Percentiles rank a stretch among this genome's conserved stretches.
Conservation (phyloP, 2,329 filamentous ascomycete genomes). For the Pseudohalonectria lignicola region DNA sequence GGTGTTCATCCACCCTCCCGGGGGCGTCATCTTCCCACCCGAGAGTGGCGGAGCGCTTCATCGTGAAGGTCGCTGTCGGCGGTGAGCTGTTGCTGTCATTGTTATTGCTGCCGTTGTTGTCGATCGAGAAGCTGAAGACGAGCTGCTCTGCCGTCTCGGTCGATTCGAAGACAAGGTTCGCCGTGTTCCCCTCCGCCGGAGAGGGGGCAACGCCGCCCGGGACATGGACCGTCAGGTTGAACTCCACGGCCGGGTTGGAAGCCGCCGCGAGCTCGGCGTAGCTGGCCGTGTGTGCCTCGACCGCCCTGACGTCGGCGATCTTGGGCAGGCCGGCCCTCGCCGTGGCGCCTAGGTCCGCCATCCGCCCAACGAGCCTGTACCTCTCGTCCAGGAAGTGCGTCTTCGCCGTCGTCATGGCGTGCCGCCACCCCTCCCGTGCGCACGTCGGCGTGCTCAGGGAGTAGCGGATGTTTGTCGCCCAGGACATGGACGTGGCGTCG, state of each 20-base stretch:
- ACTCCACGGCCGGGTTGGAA: constrained; percentile 8
- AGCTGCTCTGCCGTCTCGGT: too few species aligned
- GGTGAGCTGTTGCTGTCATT: too few species aligned
- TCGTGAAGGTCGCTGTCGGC: too few species aligned
- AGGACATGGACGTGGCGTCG: constrained; percentile 20
- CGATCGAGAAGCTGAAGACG: too few species aligned
- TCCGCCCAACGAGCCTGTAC: constrained; percentile 7
- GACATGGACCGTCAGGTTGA: constrained; percentile 7
- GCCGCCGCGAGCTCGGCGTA: neutral
- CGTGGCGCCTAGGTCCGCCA: constrained; percentile 5
- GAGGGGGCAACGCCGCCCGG: constrained; percentile 5
- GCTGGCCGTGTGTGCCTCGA: too few species aligned
- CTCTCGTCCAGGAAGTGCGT: constrained; percentile 8
- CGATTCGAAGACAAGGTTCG: too few species aligned
- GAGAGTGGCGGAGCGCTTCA: too few species aligned
- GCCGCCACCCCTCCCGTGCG: constrained; percentile 18
- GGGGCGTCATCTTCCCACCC: too few species aligned
- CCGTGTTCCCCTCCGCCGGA: constrained; percentile 9
- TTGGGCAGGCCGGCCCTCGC: constrained; percentile 5
- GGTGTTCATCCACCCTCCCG: too few species aligned
- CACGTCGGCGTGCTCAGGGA: constrained; percentile 16
- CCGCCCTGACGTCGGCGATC: too few species aligned
- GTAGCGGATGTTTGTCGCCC: constrained; percentile 23
- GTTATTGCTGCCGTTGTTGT: too few species aligned
- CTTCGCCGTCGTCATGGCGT: constrained; percentile 9